Percentiles rank a stretch among this genome's conserved stretches.
phyloP scores from a whole-genome alignment of 2,329 filamentous ascomycete species.

The Cadophora sp. region DNA sequence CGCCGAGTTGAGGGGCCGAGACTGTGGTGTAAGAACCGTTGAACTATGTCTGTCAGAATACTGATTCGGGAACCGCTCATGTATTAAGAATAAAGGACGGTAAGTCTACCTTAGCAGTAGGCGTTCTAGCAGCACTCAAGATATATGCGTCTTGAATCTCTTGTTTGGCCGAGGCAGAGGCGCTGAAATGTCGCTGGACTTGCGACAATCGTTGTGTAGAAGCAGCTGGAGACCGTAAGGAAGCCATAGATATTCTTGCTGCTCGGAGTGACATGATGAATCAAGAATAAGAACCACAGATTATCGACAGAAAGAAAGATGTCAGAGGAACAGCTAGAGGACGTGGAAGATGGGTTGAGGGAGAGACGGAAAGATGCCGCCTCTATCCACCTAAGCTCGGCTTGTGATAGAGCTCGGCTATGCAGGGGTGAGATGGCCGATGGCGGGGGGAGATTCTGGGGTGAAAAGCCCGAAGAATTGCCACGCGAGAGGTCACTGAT shows the following conservation, averaged over 20 bases:
- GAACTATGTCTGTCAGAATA: conserved; percentile 65
- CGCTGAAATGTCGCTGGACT: conserved; percentile 58
- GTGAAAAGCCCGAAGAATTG: not conserved
- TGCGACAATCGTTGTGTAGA: conserved; percentile 51
- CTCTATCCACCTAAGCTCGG: conserved; percentile 13
- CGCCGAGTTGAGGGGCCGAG: conserved; percentile 85
- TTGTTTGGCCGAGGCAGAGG: conserved; percentile 54
- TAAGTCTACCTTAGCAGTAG: conserved; percentile 78
- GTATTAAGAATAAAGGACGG: not conserved
- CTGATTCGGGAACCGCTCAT: no score
- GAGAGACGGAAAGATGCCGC: conserved; percentile 14
- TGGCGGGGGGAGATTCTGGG: conserved; percentile 5
- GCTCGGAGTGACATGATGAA: conserved; percentile 43
- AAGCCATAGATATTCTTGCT: conserved; percentile 37
- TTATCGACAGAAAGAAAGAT: not conserved
- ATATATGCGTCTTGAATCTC: conserved; percentile 95
- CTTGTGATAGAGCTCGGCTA: conserved; percentile 6
- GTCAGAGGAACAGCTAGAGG: conserved; percentile 3
- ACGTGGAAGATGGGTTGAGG: not conserved
- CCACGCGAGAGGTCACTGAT: not conserved
- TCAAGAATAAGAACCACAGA: conserved; percentile 6
- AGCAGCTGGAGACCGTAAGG: conserved; percentile 32
- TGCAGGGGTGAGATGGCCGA: not conserved
- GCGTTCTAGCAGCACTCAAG: conserved; percentile 86
- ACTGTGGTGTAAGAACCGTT: conserved; percentile 89